Evolutionary conservation across 805 yeast species (phyloP).

Genomic region (Cephaloascus albidus): DNA sequence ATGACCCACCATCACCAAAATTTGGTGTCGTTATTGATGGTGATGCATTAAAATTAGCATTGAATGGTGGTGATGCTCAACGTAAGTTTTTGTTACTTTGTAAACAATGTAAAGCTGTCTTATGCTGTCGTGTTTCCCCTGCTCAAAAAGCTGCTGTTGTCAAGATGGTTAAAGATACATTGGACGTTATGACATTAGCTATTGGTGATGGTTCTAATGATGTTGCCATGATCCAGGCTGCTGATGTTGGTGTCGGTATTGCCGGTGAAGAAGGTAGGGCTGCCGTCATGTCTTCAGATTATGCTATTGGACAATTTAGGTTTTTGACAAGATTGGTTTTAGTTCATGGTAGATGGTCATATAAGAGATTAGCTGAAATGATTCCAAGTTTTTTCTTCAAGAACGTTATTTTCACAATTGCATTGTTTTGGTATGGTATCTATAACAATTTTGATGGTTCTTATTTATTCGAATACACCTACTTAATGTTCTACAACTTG

Average conservation of each 20-base stretch:
- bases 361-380: conserved; percentile 67
- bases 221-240: conserved; percentile 83
- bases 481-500: conserved; percentile 68
- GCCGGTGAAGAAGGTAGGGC: conserved; percentile 86
- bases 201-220: conserved; percentile 86
- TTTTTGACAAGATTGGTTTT: conserved; percentile 54
- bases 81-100: conserved; percentile 60
- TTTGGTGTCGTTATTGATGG: conserved; percentile 68
- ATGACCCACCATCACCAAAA: conserved; percentile 49
- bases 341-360: conserved; percentile 84
- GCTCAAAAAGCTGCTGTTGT: conserved; percentile 77
- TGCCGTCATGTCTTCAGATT: conserved; percentile 82
- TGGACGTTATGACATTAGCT: conserved; percentile 70
- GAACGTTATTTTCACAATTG: conserved; percentile 63
- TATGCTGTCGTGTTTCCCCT: conserved; percentile 81
- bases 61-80: conserved; percentile 21
- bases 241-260: conserved; percentile 78
- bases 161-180: conserved; percentile 48
- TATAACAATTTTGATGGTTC: conserved; percentile 66
- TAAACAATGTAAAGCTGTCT: conserved; percentile 68
- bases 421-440: conserved; percentile 72
- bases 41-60: conserved; percentile 40
- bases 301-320: conserved; percentile 74
- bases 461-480: conserved; percentile 69
- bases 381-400: conserved; percentile 73